These are phyloP conservation scores for Leucosporidium yakuticum DNA, from an alignment of 768 basidiomycete species.

Conservation along the genomic window DNA sequence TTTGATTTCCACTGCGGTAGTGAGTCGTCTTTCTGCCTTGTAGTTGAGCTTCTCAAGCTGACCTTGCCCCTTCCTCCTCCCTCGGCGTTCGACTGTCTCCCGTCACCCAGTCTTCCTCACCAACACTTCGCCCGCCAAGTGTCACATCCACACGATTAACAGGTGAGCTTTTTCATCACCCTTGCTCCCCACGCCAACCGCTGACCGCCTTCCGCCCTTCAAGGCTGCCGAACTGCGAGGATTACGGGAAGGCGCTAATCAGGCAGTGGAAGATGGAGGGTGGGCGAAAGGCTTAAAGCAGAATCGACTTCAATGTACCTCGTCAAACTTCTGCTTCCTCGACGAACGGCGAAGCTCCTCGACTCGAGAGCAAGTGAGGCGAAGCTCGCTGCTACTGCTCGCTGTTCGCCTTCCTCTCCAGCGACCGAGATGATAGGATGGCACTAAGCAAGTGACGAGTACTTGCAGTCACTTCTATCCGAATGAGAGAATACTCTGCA, in stretches of 20 bases:
- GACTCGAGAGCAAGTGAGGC: too few species aligned
- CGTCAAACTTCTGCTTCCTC: too few species aligned
- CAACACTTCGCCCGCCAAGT: conserved; percentile 41
- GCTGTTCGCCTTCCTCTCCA: too few species aligned
- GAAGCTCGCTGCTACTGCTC: too few species aligned
- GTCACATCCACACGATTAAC: conserved; percentile 40
- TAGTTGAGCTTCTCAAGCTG: neutral
- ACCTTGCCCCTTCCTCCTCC: neutral
- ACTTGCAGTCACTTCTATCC: too few species aligned
- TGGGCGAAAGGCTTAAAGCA: neutral
- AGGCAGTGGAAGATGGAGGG: conserved; percentile 24
- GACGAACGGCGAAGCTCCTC: too few species aligned
- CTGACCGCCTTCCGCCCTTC: too few species aligned
- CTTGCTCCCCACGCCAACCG: too few species aligned
- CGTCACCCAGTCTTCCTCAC: conserved; percentile 37
- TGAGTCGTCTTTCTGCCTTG: conserved; percentile 11
- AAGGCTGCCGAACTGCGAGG: conserved; percentile 35
- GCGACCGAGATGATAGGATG: too few species aligned
- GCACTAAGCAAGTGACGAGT: too few species aligned
- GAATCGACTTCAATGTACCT: too few species aligned
- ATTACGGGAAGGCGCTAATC: conserved; percentile 40
- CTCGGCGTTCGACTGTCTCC: neutral
- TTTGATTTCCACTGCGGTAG: conserved; percentile 43
- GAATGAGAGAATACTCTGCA: too few species aligned
- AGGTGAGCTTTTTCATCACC: conserved; percentile 20